These are phyloP conservation scores for Lactarius trivialis DNA, from an alignment of 768 basidiomycete species.

Conservation along the genomic window DNA sequence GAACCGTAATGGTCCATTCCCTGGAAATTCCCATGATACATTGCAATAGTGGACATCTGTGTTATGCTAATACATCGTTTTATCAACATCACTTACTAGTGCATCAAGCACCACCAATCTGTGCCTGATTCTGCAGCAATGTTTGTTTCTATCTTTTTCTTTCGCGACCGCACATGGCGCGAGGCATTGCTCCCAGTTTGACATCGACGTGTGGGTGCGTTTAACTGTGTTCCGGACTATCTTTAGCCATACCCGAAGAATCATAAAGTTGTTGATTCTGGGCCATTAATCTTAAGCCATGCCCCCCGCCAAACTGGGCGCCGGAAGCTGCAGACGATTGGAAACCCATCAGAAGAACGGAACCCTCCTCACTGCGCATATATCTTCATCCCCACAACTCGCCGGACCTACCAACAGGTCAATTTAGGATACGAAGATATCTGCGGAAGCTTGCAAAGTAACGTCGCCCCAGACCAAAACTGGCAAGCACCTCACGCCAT, in stretches of 20 bases:
- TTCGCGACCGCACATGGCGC: background rate
- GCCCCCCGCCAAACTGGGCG: background rate
- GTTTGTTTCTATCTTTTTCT: background rate
- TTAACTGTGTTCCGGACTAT: background rate
- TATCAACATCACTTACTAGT: background rate
- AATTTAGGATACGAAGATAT: too few relatives aligned
- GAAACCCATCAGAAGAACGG: background rate
- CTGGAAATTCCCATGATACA: background rate
- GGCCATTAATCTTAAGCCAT: background rate
- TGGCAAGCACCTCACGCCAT: too few relatives aligned
- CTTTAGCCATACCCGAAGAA: background rate
- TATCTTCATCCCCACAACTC: background rate
- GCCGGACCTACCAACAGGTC: background rate
- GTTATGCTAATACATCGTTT: background rate
- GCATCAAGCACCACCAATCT: background rate
- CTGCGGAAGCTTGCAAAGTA: too few relatives aligned
- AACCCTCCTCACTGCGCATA: too few relatives aligned
- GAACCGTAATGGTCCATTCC: background rate
- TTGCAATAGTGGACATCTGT: background rate
- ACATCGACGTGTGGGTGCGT: background rate
- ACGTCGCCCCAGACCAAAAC: too few relatives aligned
- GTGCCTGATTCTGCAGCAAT: background rate
- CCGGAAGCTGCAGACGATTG: constrained; percentile 2
- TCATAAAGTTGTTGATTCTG: background rate
- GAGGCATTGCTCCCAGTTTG: background rate